A percentile compares a stretch with the other conserved stretches of the same genome.
phyloP scores from a whole-genome alignment of 306 rosid species.

The Herpetospermum pedunculosum region DNA sequence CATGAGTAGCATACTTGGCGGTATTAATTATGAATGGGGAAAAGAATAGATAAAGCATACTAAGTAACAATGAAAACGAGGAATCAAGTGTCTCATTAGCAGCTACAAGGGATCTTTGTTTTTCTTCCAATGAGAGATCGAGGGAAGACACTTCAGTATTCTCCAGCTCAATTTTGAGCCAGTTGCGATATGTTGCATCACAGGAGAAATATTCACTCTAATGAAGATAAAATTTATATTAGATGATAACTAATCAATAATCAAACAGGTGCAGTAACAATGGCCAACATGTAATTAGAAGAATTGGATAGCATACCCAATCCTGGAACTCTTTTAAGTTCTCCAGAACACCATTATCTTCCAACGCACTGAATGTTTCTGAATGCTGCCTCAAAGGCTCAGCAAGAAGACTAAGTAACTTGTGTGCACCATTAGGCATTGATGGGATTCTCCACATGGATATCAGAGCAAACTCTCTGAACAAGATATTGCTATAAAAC shows the following conservation, averaged over 20 bases:
- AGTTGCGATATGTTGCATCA: slow-evolving; percentile 94
- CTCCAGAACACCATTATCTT: slow-evolving; percentile 42
- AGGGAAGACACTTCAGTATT: slow-evolving; percentile 49
- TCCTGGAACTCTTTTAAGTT: slow-evolving; percentile 84
- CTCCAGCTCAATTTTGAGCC: slow-evolving; percentile 87
- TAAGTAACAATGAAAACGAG: slow-evolving; percentile 56
- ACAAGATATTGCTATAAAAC: slow-evolving; percentile 63
- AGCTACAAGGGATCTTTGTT: slow-evolving; percentile 47
- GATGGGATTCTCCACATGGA: slow-evolving; percentile 97
- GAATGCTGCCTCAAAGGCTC: slow-evolving; percentile 89
- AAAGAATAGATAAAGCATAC: slow-evolving; percentile 31
- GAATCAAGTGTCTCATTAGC: slow-evolving; percentile 74
- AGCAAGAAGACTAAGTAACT: slow-evolving; percentile 79
- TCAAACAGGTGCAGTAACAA: neutral
- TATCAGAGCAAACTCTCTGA: slow-evolving; percentile 91
- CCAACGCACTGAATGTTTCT: slow-evolving; percentile 48
- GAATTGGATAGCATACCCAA: slow-evolving; percentile 47
- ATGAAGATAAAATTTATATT: slow-evolving; percentile 10
- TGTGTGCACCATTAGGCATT: slow-evolving; percentile 92
- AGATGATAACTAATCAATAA: slow-evolving; percentile 12
- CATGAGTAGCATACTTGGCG: neutral
- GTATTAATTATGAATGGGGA: neutral
- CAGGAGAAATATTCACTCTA: slow-evolving; percentile 90
- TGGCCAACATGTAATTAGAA: neutral
- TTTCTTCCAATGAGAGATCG: slow-evolving; percentile 76